Base-by-base conservation (phyloP, 768 basidiomycete species). In the Lanmaoa rubissima region DNA sequence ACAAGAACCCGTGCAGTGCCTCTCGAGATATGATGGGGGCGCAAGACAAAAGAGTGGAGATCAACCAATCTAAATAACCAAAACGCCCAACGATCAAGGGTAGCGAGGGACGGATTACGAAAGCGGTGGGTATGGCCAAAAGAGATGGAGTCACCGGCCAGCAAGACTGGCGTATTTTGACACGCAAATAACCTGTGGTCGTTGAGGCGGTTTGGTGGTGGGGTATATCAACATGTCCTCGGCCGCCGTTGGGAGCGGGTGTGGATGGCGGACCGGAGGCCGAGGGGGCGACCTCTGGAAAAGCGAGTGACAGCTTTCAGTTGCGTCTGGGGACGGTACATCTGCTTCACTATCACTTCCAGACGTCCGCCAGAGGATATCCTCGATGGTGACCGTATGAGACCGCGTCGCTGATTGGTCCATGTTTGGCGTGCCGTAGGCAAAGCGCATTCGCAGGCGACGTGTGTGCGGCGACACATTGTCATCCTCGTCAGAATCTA, bases 401-500 rank as follows among this genome's bases (percentile, higher is more conserved):
- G 65, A 64, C 49, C 63, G 69, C 48, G 61, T 61, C 56, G 67
- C 58, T 17, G 73, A 72, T 34, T 74, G 76, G 13, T 65, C 59
- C 21, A 44, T 49, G 31, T 34, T 55, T 2, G 60, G 47, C 14
- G 48, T 47, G 31, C 65, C 62, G 31, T 73, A 61, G 31, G 69
- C 54, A 40, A 67, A 60, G 9, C 69, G 70, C 70, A 80, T 64
- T 11, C 81, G 78, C 64, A 77, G 74, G 53, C 78, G 80, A 36
- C 82, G 78, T 31, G 75, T 69, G 32, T 82, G 79, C 56, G 86
- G 84, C 17, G 85, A 73, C 50, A 57, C 62, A 32, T 58, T 56
- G 38, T 82, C 80, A 57, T 87, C 85, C 62, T 84, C 84, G 19
- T 83, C 83, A 0, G 79, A 78, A 3, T 83, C 75, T 54, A 87